phyloP scores from a whole-genome alignment of 179 eudicot species.

The Sideroxylon spinosum region DNA sequence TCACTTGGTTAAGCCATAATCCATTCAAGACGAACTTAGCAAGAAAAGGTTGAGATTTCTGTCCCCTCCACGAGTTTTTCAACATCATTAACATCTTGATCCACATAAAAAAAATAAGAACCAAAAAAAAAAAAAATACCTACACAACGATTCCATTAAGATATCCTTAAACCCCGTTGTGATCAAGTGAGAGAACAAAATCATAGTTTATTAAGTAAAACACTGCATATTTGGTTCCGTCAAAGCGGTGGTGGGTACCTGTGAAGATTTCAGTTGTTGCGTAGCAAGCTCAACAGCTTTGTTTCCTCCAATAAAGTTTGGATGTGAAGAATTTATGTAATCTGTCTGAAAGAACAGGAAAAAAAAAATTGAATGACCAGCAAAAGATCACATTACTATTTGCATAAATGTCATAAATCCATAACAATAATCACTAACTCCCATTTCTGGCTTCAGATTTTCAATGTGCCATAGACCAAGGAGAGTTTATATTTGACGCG shows the following conservation, averaged over 20 bases:
- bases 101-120: background rate
- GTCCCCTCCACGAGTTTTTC: slow-evolving; percentile 46
- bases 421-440: background rate
- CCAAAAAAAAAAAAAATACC: too few species aligned
- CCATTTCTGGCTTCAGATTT: background rate
- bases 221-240: background rate
- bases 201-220: background rate
- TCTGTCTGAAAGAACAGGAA: slow-evolving; percentile 39
- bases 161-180: background rate
- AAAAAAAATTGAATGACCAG: background rate
- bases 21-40: slow-evolving; percentile 43
- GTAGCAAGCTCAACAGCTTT: slow-evolving; percentile 50
- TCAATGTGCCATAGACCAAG: background rate
- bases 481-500: background rate
- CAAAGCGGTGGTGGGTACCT: slow-evolving; percentile 12
- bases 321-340: slow-evolving; percentile 59
- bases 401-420: background rate
- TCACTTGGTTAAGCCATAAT: slow-evolving; percentile 29
- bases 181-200: background rate
- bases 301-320: slow-evolving; percentile 57
- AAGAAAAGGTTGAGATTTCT: slow-evolving; percentile 43
- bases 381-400: background rate
- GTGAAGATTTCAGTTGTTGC: slow-evolving; percentile 37
- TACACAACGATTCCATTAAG: background rate
- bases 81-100: slow-evolving; percentile 40